A percentile compares a stretch with the other conserved stretches of the same genome.
Conservation (phyloP, 306 rosid genomes). For the Quillaja saponaria region DNA sequence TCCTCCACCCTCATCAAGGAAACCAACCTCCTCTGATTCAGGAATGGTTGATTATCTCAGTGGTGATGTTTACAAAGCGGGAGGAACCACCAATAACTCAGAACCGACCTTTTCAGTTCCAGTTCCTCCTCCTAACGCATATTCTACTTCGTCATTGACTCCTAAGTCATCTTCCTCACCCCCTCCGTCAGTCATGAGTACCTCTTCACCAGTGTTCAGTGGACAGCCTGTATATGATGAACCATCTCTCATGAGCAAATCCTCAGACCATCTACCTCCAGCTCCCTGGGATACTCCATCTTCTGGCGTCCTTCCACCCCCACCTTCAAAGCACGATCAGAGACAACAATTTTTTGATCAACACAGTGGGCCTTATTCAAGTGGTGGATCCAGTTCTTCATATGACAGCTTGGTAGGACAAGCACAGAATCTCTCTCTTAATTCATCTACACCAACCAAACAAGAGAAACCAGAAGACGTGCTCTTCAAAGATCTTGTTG, state of each 20-base stretch:
- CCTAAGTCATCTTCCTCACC: conserved; percentile 47
- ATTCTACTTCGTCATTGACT: conserved; percentile 40
- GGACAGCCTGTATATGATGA: conserved; percentile 66
- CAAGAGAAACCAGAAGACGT: conserved; percentile 77
- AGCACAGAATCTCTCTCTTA: conserved; percentile 73
- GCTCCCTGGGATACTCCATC: conserved; percentile 71
- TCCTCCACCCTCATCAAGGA: conserved; percentile 80
- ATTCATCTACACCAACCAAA: conserved; percentile 56
- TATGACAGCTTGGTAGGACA: conserved; percentile 69
- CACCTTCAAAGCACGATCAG: conserved; percentile 69
- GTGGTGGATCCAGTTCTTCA: conserved; percentile 62
- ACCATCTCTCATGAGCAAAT: conserved; percentile 54
- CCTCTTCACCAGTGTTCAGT: conserved; percentile 44
- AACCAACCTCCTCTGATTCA: conserved; percentile 57
- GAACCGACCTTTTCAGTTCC: conserved; percentile 43
- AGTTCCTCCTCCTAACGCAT: conserved; percentile 40
- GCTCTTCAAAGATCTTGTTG: conserved; percentile 81
- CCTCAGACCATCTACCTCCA: conserved; percentile 60
- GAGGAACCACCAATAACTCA: conserved; percentile 40
- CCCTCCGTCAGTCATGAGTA: conserved; percentile 35
- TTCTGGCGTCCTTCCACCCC: conserved; percentile 64
- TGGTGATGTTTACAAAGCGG: conserved; percentile 78
- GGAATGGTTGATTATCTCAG: conserved; percentile 83
- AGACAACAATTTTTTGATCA: conserved; percentile 81
- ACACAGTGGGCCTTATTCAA: conserved; percentile 43